Base-by-base conservation (phyloP, 805 yeast species). In the Ogataea trehaloabstinens region DNA sequence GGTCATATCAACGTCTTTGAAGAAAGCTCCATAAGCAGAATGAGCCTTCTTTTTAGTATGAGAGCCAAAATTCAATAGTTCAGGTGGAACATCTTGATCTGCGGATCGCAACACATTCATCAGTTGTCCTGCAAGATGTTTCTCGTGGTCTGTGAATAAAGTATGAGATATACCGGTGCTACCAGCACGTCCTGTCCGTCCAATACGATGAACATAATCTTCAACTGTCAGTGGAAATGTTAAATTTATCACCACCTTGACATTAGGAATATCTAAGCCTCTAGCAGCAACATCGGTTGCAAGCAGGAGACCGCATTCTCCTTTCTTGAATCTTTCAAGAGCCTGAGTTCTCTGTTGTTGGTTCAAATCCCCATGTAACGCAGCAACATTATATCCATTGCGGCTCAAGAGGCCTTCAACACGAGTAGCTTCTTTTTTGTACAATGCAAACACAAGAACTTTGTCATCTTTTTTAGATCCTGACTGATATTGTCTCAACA, bases 211-310 rank as follows among this genome's bases (percentile, higher is more conserved):
- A 25, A 91, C 97, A 58, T 91, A 91, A 66, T 91, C 97, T 65
- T 91, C 98, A 8, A 87, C 93, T 1, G 97, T 90, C 54, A 90
- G 74, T 33, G 99, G 99, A 80, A 91, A 91, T 5, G 97, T 90
- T 62, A 91, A 73, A 63, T 91, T 91, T 62, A 91, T 88, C 28
- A 91, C 98, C 15, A 88, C 85, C 64, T 90, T 91, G 45, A 93
- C 99, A 52, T 95, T 88, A 37, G 99, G 99, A 55, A 93, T 93
- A 65, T 93, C 99, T 51, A 93, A 74, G 48, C 98, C 98, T 72
- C 98, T 79, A 28, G 97, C 97, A 37, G 97, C 97, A 42, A 90
- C 99, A 68, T 93, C 99, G 2, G 99, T 93, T 21, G 99, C 99
- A 51, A 93, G 74, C 64, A 93, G 67, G 31, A 93, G 67, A 51